Evolutionary conservation across 1,284 basidiomycete species (phyloP).

Genomic region (Uromyces viciae-fabae): DNA sequence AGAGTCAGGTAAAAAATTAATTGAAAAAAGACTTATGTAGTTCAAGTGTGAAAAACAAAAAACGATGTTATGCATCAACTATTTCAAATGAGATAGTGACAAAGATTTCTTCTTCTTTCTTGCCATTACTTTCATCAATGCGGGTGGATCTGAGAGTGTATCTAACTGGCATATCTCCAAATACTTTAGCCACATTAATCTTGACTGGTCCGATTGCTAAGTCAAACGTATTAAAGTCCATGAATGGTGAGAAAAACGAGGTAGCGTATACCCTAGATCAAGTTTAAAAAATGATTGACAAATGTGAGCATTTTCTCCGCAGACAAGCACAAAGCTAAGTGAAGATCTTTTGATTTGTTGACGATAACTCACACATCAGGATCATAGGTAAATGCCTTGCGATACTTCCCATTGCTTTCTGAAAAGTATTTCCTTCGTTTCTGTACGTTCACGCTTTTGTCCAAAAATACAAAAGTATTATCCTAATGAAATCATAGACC

Average conservation of each 20-base stretch:
- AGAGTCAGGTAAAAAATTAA: background rate
- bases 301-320: too few species aligned
- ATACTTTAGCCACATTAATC: constrained; percentile 48
- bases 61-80: constrained; percentile 50
- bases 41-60: background rate
- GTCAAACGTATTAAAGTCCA: constrained; percentile 51
- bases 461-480: constrained; percentile 57
- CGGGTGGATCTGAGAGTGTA: constrained; percentile 56
- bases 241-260: constrained; percentile 49
- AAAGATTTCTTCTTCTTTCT: constrained; percentile 54
- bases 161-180: constrained; percentile 56
- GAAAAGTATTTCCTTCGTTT: constrained; percentile 56
- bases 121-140: constrained; percentile 35
- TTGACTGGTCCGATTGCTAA: constrained; percentile 47
- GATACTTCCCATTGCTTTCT: constrained; percentile 49
- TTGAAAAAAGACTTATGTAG: background rate
- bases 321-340: constrained; percentile 51
- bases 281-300: too few species aligned
- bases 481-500: constrained; percentile 47
- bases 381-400: constrained; percentile 53
- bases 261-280: constrained; percentile 43
- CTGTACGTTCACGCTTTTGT: constrained; percentile 53
- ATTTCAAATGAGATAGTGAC: constrained; percentile 56
- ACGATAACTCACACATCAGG: constrained; percentile 50
- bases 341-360: background rate